These are phyloP conservation scores for Cryptosporidium sp. DNA, from an alignment of 169 alveolate genomes.

Conservation along the genomic window DNA sequence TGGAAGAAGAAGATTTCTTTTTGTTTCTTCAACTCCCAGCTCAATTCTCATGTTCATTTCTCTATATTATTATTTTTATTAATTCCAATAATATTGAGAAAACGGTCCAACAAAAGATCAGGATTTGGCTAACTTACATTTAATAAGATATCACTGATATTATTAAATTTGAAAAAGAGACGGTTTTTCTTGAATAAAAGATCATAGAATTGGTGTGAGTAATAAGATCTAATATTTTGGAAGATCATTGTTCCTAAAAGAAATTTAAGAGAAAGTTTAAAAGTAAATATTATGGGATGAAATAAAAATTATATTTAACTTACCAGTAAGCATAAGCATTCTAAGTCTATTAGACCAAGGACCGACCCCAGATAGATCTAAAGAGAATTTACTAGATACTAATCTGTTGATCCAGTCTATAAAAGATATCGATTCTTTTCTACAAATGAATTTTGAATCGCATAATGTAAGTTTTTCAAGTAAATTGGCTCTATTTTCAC, in stretches of 20 bases:
- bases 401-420: constrained; percentile 6
- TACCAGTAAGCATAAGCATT: constrained; percentile 43
- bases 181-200: constrained; percentile 12
- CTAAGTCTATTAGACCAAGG: constrained; percentile 70
- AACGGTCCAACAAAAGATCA: not conserved
- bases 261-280: not conserved
- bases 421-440: constrained; percentile 25
- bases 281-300: no score
- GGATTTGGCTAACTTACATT: constrained; percentile 20
- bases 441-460: constrained; percentile 32
- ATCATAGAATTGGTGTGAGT: constrained; percentile 53
- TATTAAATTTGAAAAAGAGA: constrained; percentile 31
- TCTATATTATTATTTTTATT: no score
- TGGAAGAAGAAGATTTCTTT: no score
- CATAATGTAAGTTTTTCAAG: constrained; percentile 20
- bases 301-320: not conserved
- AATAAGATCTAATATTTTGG: constrained; percentile 34
- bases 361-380: constrained; percentile 70
- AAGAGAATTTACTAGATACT: constrained; percentile 33
- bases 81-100: no score
- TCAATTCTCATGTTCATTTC: no score
- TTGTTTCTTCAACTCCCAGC: no score
- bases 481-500: constrained; percentile 39
- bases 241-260: constrained; percentile 26
- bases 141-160: constrained; percentile 5